Evolutionary conservation across 169 alveolate species (phyloP).

Genomic region (Plasmodium coatneyi): DNA sequence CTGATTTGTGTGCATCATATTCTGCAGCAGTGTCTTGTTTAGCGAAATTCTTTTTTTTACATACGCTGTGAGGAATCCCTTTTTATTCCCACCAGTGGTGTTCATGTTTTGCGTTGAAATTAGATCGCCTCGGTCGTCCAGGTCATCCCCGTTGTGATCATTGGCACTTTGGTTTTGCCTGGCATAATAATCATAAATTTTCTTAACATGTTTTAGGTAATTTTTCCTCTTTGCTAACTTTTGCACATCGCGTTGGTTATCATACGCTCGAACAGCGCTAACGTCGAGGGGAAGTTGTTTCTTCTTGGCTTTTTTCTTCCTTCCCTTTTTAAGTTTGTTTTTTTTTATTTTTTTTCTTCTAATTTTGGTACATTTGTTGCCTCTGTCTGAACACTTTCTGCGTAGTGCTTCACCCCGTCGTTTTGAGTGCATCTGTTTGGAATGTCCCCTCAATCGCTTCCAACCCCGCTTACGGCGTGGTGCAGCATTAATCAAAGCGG

Average conservation of each 20-base stretch:
- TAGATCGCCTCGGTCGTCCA: conserved; percentile 1
- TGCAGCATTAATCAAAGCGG: background rate
- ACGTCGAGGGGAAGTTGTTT: background rate
- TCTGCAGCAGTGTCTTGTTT: conserved; percentile 26
- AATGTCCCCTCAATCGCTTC: background rate
- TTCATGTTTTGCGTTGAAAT: background rate
- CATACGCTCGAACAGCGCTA: conserved; percentile 11
- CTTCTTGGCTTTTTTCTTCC: background rate
- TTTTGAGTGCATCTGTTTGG: background rate
- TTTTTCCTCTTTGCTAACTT: conserved; percentile 31
- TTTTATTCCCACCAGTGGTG: background rate
- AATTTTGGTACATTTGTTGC: background rate
- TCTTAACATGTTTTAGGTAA: conserved; percentile 45
- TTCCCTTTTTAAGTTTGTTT: background rate
- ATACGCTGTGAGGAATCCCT: conserved; percentile 21
- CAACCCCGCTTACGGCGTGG: background rate
- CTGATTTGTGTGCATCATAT: conserved; percentile 10
- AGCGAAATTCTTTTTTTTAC: conserved; percentile 33
- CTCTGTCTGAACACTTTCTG: background rate
- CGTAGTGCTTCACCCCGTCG: background rate
- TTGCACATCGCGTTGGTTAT: background rate
- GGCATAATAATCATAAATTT: conserved; percentile 13
- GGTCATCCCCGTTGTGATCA: conserved; percentile 12
- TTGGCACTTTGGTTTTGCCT: background rate
- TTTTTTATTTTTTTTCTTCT: background rate